Percentiles rank a stretch among this genome's conserved stretches.
Evolutionary conservation across 768 basidiomycete genomes (phyloP).

Genomic region (Trametes villosa): DNA sequence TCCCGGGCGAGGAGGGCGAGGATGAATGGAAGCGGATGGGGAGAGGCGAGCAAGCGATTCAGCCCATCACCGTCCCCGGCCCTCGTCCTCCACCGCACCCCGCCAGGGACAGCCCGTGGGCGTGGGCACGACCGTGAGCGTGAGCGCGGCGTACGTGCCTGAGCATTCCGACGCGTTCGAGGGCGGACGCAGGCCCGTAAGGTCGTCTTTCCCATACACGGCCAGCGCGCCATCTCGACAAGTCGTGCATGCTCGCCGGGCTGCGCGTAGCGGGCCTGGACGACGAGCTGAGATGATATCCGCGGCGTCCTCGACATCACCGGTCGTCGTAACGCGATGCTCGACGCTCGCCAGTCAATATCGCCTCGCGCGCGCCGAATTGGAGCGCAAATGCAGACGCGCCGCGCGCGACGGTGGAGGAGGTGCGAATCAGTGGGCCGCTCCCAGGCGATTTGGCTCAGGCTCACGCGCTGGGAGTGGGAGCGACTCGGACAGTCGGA

Average conservation of each 20-base stretch:
- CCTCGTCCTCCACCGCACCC: background rate
- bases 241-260: background rate
- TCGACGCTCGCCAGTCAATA: background rate
- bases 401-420: background rate
- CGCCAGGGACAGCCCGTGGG: background rate
- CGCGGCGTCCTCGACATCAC: background rate
- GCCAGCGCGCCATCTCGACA: background rate
- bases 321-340: background rate
- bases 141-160: background rate
- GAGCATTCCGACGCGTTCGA: background rate
- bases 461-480: background rate
- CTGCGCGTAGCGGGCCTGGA: background rate
- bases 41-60: background rate
- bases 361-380: background rate
- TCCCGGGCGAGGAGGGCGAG: too few species aligned
- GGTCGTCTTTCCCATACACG: background rate
- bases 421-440: constrained; percentile 2
- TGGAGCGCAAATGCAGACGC: background rate
- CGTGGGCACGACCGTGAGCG: too few species aligned
- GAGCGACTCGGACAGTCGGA: constrained; percentile 14
- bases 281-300: too few species aligned
- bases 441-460: constrained; percentile 6
- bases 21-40: constrained; percentile 2
- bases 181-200: background rate
- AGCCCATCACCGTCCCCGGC: background rate